Percentiles rank a stretch among this genome's conserved stretches.
Conservation (phyloP, 306 rosid species). For the Cucurbita moschata region DNA sequence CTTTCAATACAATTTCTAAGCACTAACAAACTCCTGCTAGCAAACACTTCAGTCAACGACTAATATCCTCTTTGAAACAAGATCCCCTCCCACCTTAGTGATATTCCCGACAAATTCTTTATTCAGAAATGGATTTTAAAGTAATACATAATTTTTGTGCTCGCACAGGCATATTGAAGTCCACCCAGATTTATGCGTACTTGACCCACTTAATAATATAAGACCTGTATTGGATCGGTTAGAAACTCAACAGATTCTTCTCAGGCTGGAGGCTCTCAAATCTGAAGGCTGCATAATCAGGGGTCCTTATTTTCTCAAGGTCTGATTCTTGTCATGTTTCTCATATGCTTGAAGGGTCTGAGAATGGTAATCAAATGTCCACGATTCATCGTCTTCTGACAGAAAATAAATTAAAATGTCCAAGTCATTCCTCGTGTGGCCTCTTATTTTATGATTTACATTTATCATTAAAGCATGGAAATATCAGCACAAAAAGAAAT, state of each 20-base stretch:
- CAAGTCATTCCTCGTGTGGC: neutral
- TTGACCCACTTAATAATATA: slow-evolving; percentile 53
- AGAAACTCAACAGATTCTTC: slow-evolving; percentile 59
- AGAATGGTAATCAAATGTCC: neutral
- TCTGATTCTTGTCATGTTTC: neutral
- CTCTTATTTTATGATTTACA: neutral
- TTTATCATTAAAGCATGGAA: neutral
- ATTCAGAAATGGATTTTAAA: neutral
- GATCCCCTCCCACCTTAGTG: neutral
- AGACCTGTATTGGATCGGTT: slow-evolving; percentile 63
- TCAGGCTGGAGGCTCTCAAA: slow-evolving; percentile 48
- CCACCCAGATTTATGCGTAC: slow-evolving; percentile 41
- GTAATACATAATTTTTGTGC: neutral
- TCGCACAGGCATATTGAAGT: slow-evolving; percentile 47
- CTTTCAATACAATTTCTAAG: neutral
- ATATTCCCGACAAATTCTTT: neutral
- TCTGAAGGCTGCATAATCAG: slow-evolving; percentile 34
- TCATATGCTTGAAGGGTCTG: neutral
- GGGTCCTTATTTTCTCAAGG: slow-evolving; percentile 67
- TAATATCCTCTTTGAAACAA: neutral
- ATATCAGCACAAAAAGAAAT: neutral
- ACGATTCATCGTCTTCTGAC: neutral
- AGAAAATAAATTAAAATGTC: neutral
- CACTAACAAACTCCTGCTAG: neutral
- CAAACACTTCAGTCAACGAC: neutral